Evolutionary conservation across 2,329 filamentous ascomycete genomes (phyloP).

Genomic region (Aureobasidium sp.): DNA sequence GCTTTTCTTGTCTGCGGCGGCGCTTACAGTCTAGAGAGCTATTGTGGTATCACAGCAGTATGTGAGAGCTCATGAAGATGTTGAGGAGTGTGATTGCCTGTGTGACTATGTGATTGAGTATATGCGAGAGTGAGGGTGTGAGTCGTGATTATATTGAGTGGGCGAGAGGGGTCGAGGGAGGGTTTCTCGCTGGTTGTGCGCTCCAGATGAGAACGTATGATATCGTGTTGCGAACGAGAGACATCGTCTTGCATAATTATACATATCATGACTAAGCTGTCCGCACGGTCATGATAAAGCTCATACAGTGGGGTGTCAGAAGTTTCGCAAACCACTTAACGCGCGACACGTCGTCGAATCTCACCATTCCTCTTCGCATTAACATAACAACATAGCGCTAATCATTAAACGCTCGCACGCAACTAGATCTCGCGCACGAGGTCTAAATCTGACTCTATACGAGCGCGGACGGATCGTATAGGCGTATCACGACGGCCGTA

Average conservation of each 20-base stretch:
- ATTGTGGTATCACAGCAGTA: background rate
- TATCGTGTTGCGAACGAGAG: background rate
- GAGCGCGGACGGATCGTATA: no score
- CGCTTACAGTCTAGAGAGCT: background rate
- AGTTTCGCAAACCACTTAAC: no score
- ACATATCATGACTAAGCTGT: background rate
- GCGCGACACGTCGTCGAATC: no score
- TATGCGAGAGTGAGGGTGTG: background rate
- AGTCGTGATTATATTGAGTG: background rate
- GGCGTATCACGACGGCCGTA: no score
- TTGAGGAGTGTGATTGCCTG: background rate
- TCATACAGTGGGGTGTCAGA: no score
- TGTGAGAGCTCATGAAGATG: background rate
- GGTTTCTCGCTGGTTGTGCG: background rate
- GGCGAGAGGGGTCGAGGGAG: background rate
- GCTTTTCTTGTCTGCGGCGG: background rate
- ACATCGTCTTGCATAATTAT: background rate
- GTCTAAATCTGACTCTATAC: no score
- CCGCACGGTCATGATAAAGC: background rate
- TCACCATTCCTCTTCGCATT: no score
- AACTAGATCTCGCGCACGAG: no score
- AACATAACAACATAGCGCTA: no score
- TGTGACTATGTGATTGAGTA: background rate
- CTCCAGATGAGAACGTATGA: background rate
- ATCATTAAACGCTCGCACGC: no score